Conservation (phyloP, 225 moss, liverwort and hornwort genomes). For the Ulota crispa region DNA sequence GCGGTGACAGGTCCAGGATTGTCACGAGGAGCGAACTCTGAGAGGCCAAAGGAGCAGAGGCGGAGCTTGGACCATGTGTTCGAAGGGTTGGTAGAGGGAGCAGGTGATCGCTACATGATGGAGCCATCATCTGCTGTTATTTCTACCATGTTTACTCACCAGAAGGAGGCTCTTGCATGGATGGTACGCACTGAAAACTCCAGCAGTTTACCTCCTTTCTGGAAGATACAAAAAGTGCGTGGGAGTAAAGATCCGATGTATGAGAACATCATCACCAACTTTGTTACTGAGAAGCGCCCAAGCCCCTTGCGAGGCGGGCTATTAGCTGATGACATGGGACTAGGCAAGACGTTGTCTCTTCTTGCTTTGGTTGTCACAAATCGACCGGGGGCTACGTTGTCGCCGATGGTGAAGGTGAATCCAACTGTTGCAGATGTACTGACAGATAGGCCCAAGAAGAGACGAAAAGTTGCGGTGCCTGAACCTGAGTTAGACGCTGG, state of each 20-base stretch:
- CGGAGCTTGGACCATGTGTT: constrained; percentile 50
- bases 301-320: constrained; percentile 54
- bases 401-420: constrained; percentile 33
- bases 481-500: constrained; percentile 9
- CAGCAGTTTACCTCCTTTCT: constrained; percentile 50
- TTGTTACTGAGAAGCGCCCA: constrained; percentile 41
- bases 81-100: constrained; percentile 34
- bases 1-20: constrained; percentile 15
- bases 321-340: constrained; percentile 65
- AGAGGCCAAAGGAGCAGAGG: constrained; percentile 36
- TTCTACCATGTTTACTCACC: constrained; percentile 52
- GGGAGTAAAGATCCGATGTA: constrained; percentile 34
- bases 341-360: constrained; percentile 58
- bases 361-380: constrained; percentile 57
- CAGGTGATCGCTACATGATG: constrained; percentile 39
- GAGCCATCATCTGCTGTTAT: constrained; percentile 41
- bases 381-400: constrained; percentile 37
- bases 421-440: constrained; percentile 24
- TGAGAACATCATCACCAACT: constrained; percentile 59
- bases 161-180: constrained; percentile 67
- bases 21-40: not conserved
- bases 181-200: constrained; percentile 55
- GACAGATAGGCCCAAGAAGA: constrained; percentile 42
- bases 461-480: constrained; percentile 25
- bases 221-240: constrained; percentile 37